phyloP scores from a whole-genome alignment of 2,329 filamentous ascomycete species.

The Hawksworthiomyces lignivorus region DNA sequence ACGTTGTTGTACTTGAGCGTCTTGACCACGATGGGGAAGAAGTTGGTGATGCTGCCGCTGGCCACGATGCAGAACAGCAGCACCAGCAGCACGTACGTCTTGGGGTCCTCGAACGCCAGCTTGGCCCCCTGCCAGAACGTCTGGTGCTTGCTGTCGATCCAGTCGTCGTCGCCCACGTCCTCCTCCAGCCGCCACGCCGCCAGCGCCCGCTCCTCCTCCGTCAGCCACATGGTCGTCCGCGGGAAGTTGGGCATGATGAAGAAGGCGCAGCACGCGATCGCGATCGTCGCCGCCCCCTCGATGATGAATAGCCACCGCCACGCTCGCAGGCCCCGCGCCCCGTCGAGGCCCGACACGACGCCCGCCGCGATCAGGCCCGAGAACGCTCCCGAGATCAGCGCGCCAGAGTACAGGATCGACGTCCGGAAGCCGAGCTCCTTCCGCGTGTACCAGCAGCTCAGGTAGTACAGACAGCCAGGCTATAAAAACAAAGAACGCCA shows the following conservation, averaged over 20 bases:
- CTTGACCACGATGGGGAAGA: constrained; percentile 60
- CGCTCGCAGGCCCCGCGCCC: constrained; percentile 45
- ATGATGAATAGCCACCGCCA: constrained; percentile 15
- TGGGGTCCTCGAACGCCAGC: constrained; percentile 49
- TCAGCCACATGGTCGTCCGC: constrained; percentile 38
- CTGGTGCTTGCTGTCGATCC: constrained; percentile 48
- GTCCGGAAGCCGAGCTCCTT: constrained; percentile 54
- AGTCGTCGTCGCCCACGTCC: constrained; percentile 54
- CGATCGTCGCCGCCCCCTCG: constrained; percentile 12
- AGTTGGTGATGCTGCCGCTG: constrained; percentile 54
- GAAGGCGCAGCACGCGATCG: constrained; percentile 17
- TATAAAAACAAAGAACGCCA: too few relatives aligned
- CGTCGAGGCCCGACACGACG: constrained; percentile 59
- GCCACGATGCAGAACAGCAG: constrained; percentile 50
- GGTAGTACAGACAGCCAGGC: constrained; percentile 24
- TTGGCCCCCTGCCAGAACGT: constrained; percentile 46
- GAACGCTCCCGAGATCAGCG: constrained; percentile 59
- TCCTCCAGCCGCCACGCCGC: constrained; percentile 37
- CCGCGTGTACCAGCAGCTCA: constrained; percentile 57
- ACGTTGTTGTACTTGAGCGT: constrained; percentile 57
- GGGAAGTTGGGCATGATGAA: constrained; percentile 52
- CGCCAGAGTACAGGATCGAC: constrained; percentile 49
- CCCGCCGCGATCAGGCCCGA: constrained; percentile 53
- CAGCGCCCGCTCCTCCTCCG: constrained; percentile 34
- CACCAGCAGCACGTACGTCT: constrained; percentile 52